Evolutionary conservation across 2,329 filamentous ascomycete genomes (phyloP), one percentile per base, ranked within the genome.

Genomic region (Stachybotrys chlorohalonatus): DNA sequence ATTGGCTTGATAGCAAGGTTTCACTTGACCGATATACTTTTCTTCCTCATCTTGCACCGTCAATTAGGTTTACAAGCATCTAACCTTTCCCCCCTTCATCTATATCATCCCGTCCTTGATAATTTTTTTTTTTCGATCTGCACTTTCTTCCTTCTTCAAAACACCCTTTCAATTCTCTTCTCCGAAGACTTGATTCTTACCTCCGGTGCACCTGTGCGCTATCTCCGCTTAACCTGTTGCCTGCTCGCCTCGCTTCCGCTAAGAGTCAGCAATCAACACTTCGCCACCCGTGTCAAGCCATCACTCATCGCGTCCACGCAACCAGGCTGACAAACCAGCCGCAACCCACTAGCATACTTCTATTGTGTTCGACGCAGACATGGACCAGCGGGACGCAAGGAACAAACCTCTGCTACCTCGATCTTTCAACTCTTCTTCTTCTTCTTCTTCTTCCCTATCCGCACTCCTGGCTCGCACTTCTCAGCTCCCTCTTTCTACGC

Each of bases 271-370:
- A n/a, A 36, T 13, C 17, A 49, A 11, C 31, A 9, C 49, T 51
- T 51, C 49, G 49, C 49, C 49, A 51, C 49, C 49, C 30, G n/a
- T 24, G 24, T 16, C 17, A 11, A n/a, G 52, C 58, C 58, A 50
- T 62, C 55, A 61, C 56, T 60, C 62, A 60, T 57, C 57, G 56
- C 59, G 52, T 55, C 57, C 52, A 55, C 24, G 24, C 56, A 53
- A 55, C 49, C 63, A 64, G 66, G 69, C 69, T 71, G 68, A 71
- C 69, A 71, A 71, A 71, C 67, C 67, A 59, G 52, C 56, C 47
- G 52, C 57, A 53, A 58, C 57, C 57, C 55, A 55, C 53, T 58
- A 58, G 47, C 60, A 62, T 57, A 64, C 63, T 56, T 66, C 67
- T 55, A 65, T 60, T 54, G 55, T 60, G 48, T 68, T 70, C 64